Percentiles rank a stretch among this genome's conserved stretches.
phyloP scores from a whole-genome alignment of 176 grass and related monocot genomes.

The Zoysia pacifica region DNA sequence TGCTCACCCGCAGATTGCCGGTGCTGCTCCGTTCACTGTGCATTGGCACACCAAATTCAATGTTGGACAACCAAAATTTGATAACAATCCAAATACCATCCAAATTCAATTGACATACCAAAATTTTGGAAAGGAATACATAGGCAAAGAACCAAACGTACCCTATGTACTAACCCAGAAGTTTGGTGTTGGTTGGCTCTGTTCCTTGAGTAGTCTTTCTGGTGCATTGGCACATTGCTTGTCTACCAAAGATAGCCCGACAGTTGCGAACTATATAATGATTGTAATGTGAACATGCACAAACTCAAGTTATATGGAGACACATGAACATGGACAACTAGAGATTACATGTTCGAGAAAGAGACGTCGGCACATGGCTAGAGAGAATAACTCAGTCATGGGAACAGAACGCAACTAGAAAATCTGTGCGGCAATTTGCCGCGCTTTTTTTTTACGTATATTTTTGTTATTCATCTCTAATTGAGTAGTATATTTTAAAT shows the following conservation, averaged over 20 bases:
- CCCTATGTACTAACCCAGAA: background rate
- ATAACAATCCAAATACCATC: too few relatives aligned
- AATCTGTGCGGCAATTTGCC: too few relatives aligned
- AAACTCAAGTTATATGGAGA: background rate
- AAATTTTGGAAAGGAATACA: too few relatives aligned
- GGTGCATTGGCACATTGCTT: background rate
- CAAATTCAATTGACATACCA: too few relatives aligned
- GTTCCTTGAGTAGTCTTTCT: background rate
- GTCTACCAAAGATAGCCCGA: background rate
- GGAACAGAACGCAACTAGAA: background rate
- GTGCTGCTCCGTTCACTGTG: too few relatives aligned
- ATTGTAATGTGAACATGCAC: slow-evolving; percentile 15
- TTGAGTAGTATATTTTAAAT: too few relatives aligned
- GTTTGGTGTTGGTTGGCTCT: background rate
- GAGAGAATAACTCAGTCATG: background rate
- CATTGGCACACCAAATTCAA: too few relatives aligned
- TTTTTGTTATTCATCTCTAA: too few relatives aligned
- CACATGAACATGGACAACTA: background rate
- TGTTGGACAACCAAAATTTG: too few relatives aligned
- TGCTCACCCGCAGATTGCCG: too few relatives aligned
- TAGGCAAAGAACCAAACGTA: too few relatives aligned
- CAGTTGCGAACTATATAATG: background rate
- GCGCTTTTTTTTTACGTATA: too few relatives aligned
- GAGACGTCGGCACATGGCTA: background rate
- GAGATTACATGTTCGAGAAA: background rate